Evolutionary conservation across 495 filamentous ascomycete species (phyloP), one percentile per base, ranked within the genome.

Genomic region (Melanomma pulvis-pyrius): DNA sequence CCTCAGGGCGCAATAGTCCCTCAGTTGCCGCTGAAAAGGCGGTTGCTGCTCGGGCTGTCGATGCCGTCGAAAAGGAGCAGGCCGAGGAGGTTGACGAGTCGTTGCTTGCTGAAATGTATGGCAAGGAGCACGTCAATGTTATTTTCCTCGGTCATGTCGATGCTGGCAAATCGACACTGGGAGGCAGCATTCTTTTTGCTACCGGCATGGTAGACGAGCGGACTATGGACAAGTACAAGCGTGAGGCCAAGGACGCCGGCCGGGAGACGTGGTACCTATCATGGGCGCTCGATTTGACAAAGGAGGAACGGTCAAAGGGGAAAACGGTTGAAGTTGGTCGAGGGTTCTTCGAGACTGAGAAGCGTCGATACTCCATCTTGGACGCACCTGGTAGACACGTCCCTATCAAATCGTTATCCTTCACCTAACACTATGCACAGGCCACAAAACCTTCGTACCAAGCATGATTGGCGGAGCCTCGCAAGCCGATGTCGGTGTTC

Each of bases 171-270:
- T 94, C 90, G 19, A 98, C 94, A 1, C 84, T 99, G 8, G 94
- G 96, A 72, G 94, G 94, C 49, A 87, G 88, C 48, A 94, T 99
- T 59, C 81, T 98, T 2, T 96, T 94, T 73, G 86, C 84, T 61
- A 97, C 94, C 17, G 94, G 94, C 48, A 99, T 99, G 94, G 94
- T 99, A 13, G 96, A 99, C 73, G 93, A 99, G 78, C 86, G 94
- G 71, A 99, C 94, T 21, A 84, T 99, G 82, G 94, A 99, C 12
- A 99, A 99, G 76, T 94, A 94, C 81, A 97, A 93, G 84, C 85
- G 86, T 62, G 94, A 98, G 70, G 94, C 94, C 25, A 98, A 96
- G 81, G 94, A 97, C 15, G 84, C 92, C 56, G 94, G 94, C 59
- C 89, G 93, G 82, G 93, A 98, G 82, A 91, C 91, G n/a, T 98